Evolutionary conservation across 495 filamentous ascomycete genomes (phyloP), one percentile per base, ranked within the genome.

Genomic region (Aspergillus incahuasiensis): DNA sequence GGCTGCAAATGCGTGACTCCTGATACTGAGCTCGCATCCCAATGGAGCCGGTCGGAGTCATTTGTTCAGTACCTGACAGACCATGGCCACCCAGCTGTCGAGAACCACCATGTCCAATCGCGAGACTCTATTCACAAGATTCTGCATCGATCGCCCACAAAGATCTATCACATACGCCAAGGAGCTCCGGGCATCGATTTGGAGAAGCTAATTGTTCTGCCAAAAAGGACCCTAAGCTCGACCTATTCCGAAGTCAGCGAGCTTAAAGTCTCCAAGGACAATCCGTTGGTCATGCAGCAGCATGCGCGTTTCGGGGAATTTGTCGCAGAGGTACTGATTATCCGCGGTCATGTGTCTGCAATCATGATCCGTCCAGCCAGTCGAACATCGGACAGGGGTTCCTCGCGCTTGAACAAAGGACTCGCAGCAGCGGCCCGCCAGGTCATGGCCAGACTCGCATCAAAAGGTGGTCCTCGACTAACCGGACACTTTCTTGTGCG

Each of bases 401-500:
- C 78, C 0, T 79, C 89, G 0, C 74, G 77, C 0, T 46, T 75
- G 8, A 70, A 81, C 25, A 78, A 78, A 15, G 67, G 72, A 0
- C 66, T 89, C 5, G 77, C 74, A n/a, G 66, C 67, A n/a, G 74
- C 78, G 2, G 83, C 90, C 70, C 75, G 82, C 11, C 67, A 63
- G 4, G 86, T 90, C 53, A 89, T 87, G 47, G 63, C 79, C 32
- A 66, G 58, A 13, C 83, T 87, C 57, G 81, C 81, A 0, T 52
- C 59, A 15, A 75, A 74, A 42, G 73, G 68, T 9, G 79, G 75
- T 0, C 60, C 63, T 5, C 60, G 70, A 5, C 67, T 87, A 63
- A 91, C 86, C 0, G 87, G 89, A 5, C 89, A 92, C 66, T 63
- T 91, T 11, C 81, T 77, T 6, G 81, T 91, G 44, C 79, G 85